phyloP scores from a whole-genome alignment of 257 asterid genomes.

The Primulina tabacum region DNA sequence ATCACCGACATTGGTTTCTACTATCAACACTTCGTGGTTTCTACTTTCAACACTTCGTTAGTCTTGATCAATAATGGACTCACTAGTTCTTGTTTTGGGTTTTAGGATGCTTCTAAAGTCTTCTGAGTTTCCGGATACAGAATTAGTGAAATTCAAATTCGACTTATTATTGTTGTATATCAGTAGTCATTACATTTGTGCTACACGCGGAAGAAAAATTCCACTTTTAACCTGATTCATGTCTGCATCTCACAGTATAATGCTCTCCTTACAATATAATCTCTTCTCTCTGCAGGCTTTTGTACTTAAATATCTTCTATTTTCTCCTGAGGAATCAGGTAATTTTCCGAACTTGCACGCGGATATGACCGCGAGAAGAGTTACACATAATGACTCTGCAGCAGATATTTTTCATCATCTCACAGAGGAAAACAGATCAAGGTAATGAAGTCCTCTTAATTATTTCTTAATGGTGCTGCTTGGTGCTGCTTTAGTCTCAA shows the following conservation, averaged over 20 bases:
- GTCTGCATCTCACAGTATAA: background rate
- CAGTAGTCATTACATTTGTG: too few species aligned
- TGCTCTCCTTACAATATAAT: slow-evolving; percentile 21
- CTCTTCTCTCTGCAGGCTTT: slow-evolving; percentile 73
- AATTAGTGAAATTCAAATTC: too few species aligned
- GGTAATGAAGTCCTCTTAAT: slow-evolving; percentile 40
- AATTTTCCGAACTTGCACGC: slow-evolving; percentile 31
- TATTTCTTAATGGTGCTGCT: slow-evolving; percentile 16
- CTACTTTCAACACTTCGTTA: too few species aligned
- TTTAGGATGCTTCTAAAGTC: too few species aligned
- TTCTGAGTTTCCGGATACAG: too few species aligned
- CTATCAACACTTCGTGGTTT: too few species aligned
- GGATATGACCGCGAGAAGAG: slow-evolving; percentile 34
- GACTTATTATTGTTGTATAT: too few species aligned
- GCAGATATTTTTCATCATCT: slow-evolving; percentile 64
- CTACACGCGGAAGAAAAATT: too few species aligned
- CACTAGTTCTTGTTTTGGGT: too few species aligned
- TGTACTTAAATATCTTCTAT: slow-evolving; percentile 83
- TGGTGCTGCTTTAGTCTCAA: slow-evolving; percentile 17
- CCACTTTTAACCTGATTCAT: too few species aligned
- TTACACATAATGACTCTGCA: slow-evolving; percentile 47
- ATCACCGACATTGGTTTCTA: too few species aligned
- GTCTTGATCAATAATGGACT: too few species aligned
- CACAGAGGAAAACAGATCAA: slow-evolving; percentile 69
- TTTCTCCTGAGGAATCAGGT: slow-evolving; percentile 51